Evolutionary conservation across 805 yeast species (phyloP), one percentile per base, ranked within the genome.

Genomic region (Yarrowia porcina): DNA sequence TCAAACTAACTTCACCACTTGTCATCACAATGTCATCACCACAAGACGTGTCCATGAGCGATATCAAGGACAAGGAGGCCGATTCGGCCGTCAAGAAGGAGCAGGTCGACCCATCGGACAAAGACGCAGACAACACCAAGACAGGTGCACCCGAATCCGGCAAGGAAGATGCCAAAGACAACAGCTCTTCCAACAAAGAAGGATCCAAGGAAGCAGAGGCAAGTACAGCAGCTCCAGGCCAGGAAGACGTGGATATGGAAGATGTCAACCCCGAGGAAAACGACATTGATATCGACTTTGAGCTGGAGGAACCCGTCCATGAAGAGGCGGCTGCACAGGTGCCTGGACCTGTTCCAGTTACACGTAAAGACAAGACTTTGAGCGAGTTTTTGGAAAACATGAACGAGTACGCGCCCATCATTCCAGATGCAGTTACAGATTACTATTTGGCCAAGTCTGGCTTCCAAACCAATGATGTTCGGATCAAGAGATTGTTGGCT

Each of bases 341-440:
- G 17, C 65, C 68, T 11, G 66, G 65, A 7, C 68, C 66, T 2
- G 67, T 69, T 13, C 70, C 68, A 27, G 56, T 65, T 36, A 68
- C 66, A n/a, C 66, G 71, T 17, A 67, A 70, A 60, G 73, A 70
- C 36, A 67, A 70, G 28, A 65, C 68, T 18, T 76, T 94, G 61
- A 84, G 87, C 68, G 98, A 94, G 68, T 86, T 94, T 35, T 78
- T 94, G 28, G 88, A 87, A 33, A 79, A 91, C 79, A 87, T 94
- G 93, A 96, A 90, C 67, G 97, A 91, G 64, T 90, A 87, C 72
- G 90, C 97, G 3, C 99, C 99, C 1, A 87, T 93, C 33, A 94
- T 94, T 41, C 99, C 99, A 0, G 98, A 94, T 72, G 92, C 96
- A 0, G 97, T 94, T 11, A 89, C 97, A 0, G 97, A 93, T 71